These are phyloP conservation scores for Calocybe indica DNA, from an alignment of 768 basidiomycete genomes.

Conservation along the genomic window DNA sequence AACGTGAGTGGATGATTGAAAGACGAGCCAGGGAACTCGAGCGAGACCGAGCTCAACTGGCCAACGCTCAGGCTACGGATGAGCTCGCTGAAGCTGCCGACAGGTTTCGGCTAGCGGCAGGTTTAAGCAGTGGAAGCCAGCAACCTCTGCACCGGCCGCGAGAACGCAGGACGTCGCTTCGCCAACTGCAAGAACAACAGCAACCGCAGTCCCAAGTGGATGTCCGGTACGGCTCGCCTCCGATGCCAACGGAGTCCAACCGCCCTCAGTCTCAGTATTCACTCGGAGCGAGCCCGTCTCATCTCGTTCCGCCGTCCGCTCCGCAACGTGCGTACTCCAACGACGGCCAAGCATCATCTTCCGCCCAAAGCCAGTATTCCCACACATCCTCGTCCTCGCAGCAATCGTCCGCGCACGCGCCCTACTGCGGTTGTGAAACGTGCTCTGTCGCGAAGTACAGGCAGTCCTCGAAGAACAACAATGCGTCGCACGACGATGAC, in stretches of 20 bases:
- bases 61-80: constrained; percentile 26
- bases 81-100: constrained; percentile 14
- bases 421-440: constrained; percentile 60
- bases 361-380: constrained; percentile 14
- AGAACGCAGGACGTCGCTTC: constrained; percentile 28
- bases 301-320: constrained; percentile 30
- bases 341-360: constrained; percentile 7
- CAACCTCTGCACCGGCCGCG: constrained; percentile 20
- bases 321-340: constrained; percentile 14
- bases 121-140: constrained; percentile 6
- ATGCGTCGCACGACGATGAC: not conserved
- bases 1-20: constrained; percentile 49
- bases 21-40: constrained; percentile 48
- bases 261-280: constrained; percentile 24
- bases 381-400: constrained; percentile 21
- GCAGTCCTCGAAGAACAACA: not conserved
- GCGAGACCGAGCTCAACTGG: constrained; percentile 40
- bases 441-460: constrained; percentile 60
- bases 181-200: constrained; percentile 27
- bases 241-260: constrained; percentile 5
- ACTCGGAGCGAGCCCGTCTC: constrained; percentile 28
- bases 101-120: constrained; percentile 4
- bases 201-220: constrained; percentile 11
- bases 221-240: not conserved
- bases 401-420: constrained; percentile 40